Conservation (phyloP, 768 basidiomycete species). For the Serendipita sp. region DNA sequence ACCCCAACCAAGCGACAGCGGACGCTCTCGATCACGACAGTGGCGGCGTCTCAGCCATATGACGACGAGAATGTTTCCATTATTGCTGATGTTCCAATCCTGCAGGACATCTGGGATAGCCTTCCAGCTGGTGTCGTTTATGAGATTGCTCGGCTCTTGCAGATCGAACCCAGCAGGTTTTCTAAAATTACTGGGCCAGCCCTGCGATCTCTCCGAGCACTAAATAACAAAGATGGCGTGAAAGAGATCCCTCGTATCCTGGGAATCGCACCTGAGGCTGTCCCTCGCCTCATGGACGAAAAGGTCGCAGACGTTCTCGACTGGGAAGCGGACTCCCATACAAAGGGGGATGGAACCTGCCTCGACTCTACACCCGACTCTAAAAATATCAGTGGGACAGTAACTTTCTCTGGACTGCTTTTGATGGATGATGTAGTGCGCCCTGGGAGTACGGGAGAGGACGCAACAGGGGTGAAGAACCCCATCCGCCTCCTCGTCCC, state of each 20-base stretch:
- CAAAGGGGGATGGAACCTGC: background rate
- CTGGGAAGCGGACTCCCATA: background rate
- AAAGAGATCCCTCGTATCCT: background rate
- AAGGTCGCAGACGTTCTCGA: background rate
- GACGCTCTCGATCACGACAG: no score
- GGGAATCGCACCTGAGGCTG: background rate
- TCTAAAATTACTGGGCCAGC: background rate
- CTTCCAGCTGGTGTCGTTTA: background rate
- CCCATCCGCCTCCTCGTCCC: background rate
- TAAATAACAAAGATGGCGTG: background rate
- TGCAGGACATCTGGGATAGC: background rate
- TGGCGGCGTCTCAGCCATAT: no score
- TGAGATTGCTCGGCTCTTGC: background rate
- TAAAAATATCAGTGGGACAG: background rate
- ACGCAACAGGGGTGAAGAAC: no score
- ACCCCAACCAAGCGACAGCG: no score
- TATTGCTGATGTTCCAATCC: background rate
- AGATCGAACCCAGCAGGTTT: background rate
- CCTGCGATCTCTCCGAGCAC: background rate
- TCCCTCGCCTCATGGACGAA: background rate
- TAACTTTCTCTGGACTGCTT: background rate
- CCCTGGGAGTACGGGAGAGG: background rate
- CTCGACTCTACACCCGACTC: background rate
- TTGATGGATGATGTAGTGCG: background rate
- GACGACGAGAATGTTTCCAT: background rate